Conservation (phyloP, 345 rosid genomes). For the Gossypium thurberi region DNA sequence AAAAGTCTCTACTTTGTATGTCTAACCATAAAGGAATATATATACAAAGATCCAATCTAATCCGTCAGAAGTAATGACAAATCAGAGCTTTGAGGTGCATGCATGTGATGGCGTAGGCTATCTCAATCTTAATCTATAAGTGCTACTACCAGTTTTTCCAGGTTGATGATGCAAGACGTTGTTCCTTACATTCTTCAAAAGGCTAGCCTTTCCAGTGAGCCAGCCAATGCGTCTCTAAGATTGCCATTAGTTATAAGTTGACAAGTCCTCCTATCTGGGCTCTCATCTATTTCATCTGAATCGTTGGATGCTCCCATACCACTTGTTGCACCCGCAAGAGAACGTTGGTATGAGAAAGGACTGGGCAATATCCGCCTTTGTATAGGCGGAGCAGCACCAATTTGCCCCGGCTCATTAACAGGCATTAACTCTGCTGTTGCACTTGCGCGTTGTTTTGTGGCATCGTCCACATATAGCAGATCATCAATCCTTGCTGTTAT, state of each 20-base stretch:
- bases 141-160: neutral
- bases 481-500: slow-evolving; percentile 38
- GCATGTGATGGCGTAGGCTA: neutral
- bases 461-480: slow-evolving; percentile 36
- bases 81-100: slow-evolving; percentile 13
- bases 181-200: slow-evolving; percentile 12
- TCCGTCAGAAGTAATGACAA: neutral
- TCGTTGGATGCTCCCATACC: slow-evolving; percentile 3
- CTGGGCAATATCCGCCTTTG: slow-evolving; percentile 19
- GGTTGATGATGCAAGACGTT: neutral
- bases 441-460: slow-evolving; percentile 32
- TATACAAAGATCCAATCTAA: slow-evolving; percentile 3
- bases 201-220: slow-evolving; percentile 22
- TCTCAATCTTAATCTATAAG: slow-evolving; percentile 1
- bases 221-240: slow-evolving; percentile 8
- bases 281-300: slow-evolving; percentile 10
- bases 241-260: slow-evolving; percentile 12
- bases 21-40: slow-evolving; percentile 1
- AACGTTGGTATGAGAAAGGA: slow-evolving; percentile 12
- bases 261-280: neutral
- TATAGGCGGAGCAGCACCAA: slow-evolving; percentile 14
- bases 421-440: slow-evolving; percentile 21
- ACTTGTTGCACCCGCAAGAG: slow-evolving; percentile 11
- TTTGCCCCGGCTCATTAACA: slow-evolving; percentile 15
- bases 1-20: neutral